These are phyloP conservation scores for Talaromyces sp. DNA, from an alignment of 2,329 filamentous ascomycete genomes.

Conservation along the genomic window DNA sequence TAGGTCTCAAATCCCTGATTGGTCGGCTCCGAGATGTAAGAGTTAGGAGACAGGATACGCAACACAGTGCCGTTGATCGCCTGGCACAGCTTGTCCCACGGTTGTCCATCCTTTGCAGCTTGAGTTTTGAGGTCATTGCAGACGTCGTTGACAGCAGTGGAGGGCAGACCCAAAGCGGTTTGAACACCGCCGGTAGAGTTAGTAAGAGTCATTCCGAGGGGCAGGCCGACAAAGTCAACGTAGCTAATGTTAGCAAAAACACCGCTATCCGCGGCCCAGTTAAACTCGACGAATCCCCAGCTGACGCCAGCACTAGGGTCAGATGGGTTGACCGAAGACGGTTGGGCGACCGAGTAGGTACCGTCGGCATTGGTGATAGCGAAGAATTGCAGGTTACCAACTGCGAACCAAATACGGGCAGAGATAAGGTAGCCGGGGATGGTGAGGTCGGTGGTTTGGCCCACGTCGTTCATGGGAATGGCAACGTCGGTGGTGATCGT, in stretches of 20 bases:
- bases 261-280: constrained; percentile 32
- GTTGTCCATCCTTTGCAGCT: constrained; percentile 41
- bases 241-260: constrained; percentile 48
- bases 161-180: constrained; percentile 46
- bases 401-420: constrained; percentile 43
- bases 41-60: constrained; percentile 49
- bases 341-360: constrained; percentile 40
- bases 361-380: constrained; percentile 30
- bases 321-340: constrained; percentile 39
- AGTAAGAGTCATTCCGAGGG: constrained; percentile 49
- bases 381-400: constrained; percentile 39
- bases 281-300: constrained; percentile 49
- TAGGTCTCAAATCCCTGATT: not conserved
- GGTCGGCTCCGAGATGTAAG: constrained; percentile 34
- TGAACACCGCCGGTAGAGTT: constrained; percentile 42
- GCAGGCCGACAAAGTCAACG: constrained; percentile 48
- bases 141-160: constrained; percentile 43
- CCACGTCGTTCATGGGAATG: constrained; percentile 37
- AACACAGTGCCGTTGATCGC: constrained; percentile 35
- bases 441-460: constrained; percentile 33
- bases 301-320: constrained; percentile 41
- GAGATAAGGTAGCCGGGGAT: constrained; percentile 38
- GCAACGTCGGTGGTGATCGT: constrained; percentile 35
- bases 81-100: constrained; percentile 50
- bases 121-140: constrained; percentile 43